Evolutionary conservation across 2,329 filamentous ascomycete genomes (phyloP), one percentile per base, ranked within the genome.

Genomic region (Neofusicoccum sp.): DNA sequence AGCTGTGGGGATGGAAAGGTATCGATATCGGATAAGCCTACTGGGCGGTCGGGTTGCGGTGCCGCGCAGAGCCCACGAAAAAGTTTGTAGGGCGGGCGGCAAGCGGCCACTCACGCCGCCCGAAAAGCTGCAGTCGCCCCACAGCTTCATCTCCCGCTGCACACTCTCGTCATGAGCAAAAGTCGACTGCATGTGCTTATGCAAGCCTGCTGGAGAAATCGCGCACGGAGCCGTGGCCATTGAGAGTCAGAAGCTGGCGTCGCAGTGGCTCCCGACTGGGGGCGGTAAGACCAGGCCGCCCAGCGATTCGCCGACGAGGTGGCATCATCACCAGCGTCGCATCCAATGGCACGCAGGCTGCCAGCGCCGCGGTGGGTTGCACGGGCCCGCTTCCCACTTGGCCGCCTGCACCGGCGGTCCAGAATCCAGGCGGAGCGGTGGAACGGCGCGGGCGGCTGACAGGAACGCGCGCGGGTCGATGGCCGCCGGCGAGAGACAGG

Each of bases 11-110:
- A 9, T 56, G 45, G 54, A 45, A 39, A 41, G 54, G 54, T 58
- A 58, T 58, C 54, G 54, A 58, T 58, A 58, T 14, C 54, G 39
- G 41, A 58, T 58, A 58, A 58, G 39, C 54, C 45, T 58, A 58
- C 29, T 58, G 54, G 54, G 54, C 54, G 54, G 39, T 58, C 52
- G 54, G 54, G 28, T 45, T 47, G 29, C 39, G 33, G 54, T 45
- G 22, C 54, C 54, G 54, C 54, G n/a, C 33, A 22, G 9, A 45
- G 11, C 54, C 39, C 34, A 45, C 39, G 22, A 47, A 45, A 58
- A 58, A 3, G 45, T 41, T 45, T 28, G 22, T 56, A 56, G 50
- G 50, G 54, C 54, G 41, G 29, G 22, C 7, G 41, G 28, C 16
- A 12, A 33, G 54, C 54, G 22, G 41, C 54, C 54, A 58, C 14